phyloP scores from a whole-genome alignment of 192 early-diverging fungal genomes.

The Backusella australiensis region DNA sequence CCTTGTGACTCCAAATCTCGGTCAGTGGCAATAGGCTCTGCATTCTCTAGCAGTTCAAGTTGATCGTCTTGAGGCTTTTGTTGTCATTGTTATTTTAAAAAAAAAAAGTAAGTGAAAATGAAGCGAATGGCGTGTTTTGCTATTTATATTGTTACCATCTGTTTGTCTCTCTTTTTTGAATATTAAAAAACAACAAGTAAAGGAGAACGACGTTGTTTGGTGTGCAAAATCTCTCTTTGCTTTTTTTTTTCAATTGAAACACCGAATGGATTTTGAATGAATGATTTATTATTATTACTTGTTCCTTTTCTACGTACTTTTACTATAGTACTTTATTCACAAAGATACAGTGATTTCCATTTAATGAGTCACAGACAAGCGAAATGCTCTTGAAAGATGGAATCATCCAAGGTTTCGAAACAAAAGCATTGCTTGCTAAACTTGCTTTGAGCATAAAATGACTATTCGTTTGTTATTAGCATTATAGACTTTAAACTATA shows the following conservation, averaged over 20 bases:
- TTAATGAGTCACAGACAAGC: too few relatives aligned
- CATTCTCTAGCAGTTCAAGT: background rate
- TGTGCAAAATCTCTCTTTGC: background rate
- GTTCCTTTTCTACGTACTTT: too few relatives aligned
- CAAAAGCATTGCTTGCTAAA: too few relatives aligned
- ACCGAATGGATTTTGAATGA: background rate
- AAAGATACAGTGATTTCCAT: too few relatives aligned
- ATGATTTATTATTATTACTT: background rate
- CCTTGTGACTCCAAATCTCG: slow-evolving; percentile 10
- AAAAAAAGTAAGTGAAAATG: background rate
- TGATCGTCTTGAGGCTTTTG: slow-evolving; percentile 6
- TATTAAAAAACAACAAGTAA: background rate
- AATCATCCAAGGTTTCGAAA: too few relatives aligned
- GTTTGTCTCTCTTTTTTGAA: background rate
- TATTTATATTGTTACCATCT: slow-evolving; percentile 3
- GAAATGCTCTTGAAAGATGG: too few relatives aligned
- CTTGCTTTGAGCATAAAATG: too few relatives aligned
- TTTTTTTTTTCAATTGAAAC: background rate
- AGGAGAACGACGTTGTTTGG: background rate
- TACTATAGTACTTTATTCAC: too few relatives aligned
- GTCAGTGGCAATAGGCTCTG: background rate
- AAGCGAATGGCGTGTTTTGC: background rate
- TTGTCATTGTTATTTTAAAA: background rate
- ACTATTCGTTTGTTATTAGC: too few relatives aligned
- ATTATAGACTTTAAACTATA: too few relatives aligned